Percentiles rank a stretch among this genome's conserved stretches.
Conservation (phyloP, 2,329 filamentous ascomycete species). For the Achaetomium macrosporum region DNA sequence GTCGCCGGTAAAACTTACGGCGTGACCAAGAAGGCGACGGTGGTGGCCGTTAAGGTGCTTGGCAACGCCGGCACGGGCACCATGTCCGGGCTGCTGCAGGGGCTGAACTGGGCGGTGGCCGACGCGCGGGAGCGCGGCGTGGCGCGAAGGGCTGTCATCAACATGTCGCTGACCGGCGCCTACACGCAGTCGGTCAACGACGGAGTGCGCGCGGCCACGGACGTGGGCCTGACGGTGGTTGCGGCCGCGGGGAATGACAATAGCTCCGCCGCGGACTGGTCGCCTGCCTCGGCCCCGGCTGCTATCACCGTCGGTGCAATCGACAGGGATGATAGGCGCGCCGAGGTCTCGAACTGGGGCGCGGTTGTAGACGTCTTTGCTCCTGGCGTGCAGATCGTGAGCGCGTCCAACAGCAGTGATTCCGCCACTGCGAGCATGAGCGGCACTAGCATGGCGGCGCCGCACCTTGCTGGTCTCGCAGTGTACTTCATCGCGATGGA, state of each 20-base stretch:
- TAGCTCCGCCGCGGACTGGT: conserved; percentile 27
- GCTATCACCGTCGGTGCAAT: conserved; percentile 40
- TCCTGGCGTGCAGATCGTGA: conserved; percentile 36
- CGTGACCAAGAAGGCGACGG: conserved; percentile 28
- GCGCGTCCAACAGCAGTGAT: conserved; percentile 34
- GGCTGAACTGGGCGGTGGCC: conserved; percentile 32
- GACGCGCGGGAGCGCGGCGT: conserved; percentile 30
- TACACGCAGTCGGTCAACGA: conserved; percentile 33
- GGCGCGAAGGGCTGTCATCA: conserved; percentile 15
- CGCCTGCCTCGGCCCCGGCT: conserved; percentile 32
- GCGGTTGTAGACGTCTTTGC: conserved; percentile 40
- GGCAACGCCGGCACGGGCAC: conserved; percentile 13
- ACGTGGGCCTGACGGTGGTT: conserved; percentile 34
- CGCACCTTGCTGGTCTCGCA: conserved; percentile 52
- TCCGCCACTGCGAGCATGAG: conserved; percentile 38
- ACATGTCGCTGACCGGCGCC: conserved; percentile 39
- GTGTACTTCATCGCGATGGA: conserved; percentile 20
- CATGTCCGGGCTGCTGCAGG: conserved; percentile 27
- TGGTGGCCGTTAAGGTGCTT: conserved; percentile 31
- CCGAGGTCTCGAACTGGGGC: conserved; percentile 43
- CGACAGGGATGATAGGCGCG: conserved; percentile 28
- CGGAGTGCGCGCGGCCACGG: conserved; percentile 31
- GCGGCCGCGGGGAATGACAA: conserved; percentile 39
- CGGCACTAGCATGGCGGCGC: conserved; percentile 58
- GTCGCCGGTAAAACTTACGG: conserved; percentile 29